Conservation (phyloP, 2,329 filamentous ascomycete species). For the Colletotrichum echinochloae region DNA sequence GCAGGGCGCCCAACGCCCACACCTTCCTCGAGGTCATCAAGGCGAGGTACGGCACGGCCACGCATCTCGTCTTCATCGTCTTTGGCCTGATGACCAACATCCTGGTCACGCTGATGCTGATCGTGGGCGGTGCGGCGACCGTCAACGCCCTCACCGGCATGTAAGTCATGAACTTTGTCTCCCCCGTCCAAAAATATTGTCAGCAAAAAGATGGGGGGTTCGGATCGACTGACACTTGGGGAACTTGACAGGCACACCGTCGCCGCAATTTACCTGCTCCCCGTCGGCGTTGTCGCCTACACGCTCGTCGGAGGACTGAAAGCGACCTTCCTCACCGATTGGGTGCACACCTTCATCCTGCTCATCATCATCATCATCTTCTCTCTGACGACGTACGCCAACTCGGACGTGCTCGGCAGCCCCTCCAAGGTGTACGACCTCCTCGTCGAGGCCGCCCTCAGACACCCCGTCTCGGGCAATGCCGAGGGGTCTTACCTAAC, state of each 20-base stretch:
- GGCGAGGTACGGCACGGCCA: constrained; percentile 74
- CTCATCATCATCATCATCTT: constrained; percentile 84
- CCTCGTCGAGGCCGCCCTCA: constrained; percentile 71
- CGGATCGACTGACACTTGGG: neutral
- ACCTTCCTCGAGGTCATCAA: constrained; percentile 80
- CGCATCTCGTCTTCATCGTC: constrained; percentile 79
- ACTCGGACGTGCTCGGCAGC: constrained; percentile 70
- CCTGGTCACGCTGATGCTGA: constrained; percentile 78
- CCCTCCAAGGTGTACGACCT: constrained; percentile 76
- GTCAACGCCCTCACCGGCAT: constrained; percentile 57
- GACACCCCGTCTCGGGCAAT: constrained; percentile 80
- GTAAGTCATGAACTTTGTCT: constrained; percentile 27
- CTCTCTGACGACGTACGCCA: constrained; percentile 75
- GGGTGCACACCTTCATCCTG: constrained; percentile 81
- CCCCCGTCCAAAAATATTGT: neutral
- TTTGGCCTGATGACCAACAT: constrained; percentile 85
- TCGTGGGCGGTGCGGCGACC: constrained; percentile 84
- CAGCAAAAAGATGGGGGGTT: neutral
- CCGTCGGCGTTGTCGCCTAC: constrained; percentile 81
- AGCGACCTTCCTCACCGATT: constrained; percentile 82
- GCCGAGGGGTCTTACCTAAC: constrained; percentile 81
- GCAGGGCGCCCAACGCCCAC: constrained; percentile 82
- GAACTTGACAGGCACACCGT: constrained; percentile 51
- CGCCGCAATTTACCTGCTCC: constrained; percentile 86
- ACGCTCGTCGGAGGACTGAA: constrained; percentile 78